Evolutionary conservation across 169 alveolate species (phyloP).

Genomic region (Plasmodium vivax): DNA sequence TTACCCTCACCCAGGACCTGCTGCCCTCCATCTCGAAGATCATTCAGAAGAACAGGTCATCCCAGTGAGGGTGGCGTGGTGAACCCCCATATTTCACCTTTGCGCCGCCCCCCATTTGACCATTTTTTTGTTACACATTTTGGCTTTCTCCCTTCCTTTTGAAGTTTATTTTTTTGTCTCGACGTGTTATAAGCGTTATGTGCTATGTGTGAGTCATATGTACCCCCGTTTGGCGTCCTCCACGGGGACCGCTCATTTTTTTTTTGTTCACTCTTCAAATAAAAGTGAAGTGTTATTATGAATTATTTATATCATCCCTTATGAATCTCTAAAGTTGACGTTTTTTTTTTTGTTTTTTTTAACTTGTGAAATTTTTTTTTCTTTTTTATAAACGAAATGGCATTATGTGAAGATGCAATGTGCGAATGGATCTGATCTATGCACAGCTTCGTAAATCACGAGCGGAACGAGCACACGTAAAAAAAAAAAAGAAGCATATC

Average conservation of each 20-base stretch:
- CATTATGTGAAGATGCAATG: background rate
- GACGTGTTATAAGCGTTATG: background rate
- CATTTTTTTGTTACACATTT: background rate
- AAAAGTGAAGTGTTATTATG: background rate
- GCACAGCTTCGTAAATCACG: background rate
- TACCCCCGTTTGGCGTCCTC: background rate
- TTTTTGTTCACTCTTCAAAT: background rate
- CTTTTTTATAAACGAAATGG: background rate
- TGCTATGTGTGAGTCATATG: background rate
- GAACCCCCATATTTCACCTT: background rate
- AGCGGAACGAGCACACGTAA: background rate
- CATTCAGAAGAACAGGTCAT: constrained; percentile 46
- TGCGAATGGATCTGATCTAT: background rate
- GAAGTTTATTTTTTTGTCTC: background rate
- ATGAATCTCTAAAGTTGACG: background rate
- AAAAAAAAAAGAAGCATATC: background rate
- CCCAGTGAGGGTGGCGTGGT: background rate
- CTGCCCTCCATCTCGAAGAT: constrained; percentile 72
- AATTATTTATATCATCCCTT: background rate
- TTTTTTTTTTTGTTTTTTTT: background rate
- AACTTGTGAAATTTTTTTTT: background rate
- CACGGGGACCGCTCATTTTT: background rate
- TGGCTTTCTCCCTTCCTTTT: background rate
- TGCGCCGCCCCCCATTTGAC: background rate
- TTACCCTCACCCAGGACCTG: constrained; percentile 64